These are phyloP conservation scores for Fragilariopsis cylindrus DNA, from an alignment of 108 stramenopile species.

Conservation along the genomic window DNA sequence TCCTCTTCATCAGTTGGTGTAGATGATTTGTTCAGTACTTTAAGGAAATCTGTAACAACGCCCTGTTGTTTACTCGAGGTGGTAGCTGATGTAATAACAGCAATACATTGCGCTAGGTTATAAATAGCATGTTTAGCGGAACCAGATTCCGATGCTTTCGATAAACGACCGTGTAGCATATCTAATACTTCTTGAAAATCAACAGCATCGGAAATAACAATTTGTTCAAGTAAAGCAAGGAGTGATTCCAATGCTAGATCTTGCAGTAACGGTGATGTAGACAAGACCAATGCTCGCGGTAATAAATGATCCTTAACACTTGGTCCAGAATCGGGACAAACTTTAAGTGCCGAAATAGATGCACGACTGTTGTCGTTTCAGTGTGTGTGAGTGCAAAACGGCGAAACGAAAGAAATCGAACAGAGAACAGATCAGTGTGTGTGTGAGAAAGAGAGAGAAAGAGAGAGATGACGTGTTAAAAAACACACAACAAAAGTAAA, in stretches of 20 bases:
- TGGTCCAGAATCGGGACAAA: conserved; percentile 59
- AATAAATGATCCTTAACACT: conserved; percentile 63
- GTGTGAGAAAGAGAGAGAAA: not conserved
- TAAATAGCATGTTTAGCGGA: conserved; percentile 74
- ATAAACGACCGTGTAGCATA: conserved; percentile 52
- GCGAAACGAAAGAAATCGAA: conserved; percentile 5
- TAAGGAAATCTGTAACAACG: conserved; percentile 51
- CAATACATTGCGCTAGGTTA: conserved; percentile 83
- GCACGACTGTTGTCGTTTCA: conserved; percentile 28
- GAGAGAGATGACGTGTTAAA: not conserved
- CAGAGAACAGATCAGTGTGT: not conserved
- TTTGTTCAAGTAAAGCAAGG: conserved; percentile 64
- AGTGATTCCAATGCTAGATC: conserved; percentile 83
- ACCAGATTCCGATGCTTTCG: conserved; percentile 14
- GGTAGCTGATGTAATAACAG: conserved; percentile 61
- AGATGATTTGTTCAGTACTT: conserved; percentile 43
- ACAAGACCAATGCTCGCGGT: conserved; percentile 74
- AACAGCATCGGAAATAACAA: conserved; percentile 61
- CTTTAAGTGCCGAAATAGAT: conserved; percentile 62
- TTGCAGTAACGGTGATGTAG: conserved; percentile 89
- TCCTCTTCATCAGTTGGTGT: conserved; percentile 33
- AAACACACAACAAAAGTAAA: not conserved
- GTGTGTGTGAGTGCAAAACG: not conserved
- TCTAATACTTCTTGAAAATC: conserved; percentile 70
- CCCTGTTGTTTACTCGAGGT: conserved; percentile 40